Evolutionary conservation across 2,329 filamentous ascomycete genomes (phyloP).

Genomic region (Alternaria tenuissima): DNA sequence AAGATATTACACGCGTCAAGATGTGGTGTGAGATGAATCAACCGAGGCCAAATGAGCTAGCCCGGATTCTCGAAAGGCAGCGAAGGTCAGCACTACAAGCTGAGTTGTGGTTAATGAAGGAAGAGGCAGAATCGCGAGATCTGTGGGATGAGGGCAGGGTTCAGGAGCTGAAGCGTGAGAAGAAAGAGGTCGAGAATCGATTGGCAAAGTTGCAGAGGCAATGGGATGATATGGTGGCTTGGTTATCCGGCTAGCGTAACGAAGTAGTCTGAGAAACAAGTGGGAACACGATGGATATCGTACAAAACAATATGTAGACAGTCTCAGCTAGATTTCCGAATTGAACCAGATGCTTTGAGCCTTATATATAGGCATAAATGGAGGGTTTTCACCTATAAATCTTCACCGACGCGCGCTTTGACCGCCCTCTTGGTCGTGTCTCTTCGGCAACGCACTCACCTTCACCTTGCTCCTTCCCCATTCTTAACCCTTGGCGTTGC

Average conservation of each 20-base stretch:
- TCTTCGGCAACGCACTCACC: neutral
- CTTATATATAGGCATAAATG: neutral
- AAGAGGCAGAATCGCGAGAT: neutral
- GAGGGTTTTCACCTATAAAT: fast-evolving
- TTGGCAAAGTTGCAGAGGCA: neutral
- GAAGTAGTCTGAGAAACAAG: neutral
- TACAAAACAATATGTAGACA: too few species aligned
- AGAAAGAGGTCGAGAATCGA: neutral
- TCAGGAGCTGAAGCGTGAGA: neutral
- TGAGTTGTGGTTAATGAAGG: neutral
- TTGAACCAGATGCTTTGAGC: too few species aligned
- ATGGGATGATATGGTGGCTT: neutral
- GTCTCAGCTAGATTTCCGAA: fast-evolving
- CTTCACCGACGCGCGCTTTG: neutral
- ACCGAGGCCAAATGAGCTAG: neutral
- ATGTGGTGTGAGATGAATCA: neutral
- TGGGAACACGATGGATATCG: neutral
- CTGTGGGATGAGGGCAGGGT: neutral
- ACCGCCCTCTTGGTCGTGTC: neutral
- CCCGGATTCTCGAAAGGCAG: neutral
- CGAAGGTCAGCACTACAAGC: neutral
- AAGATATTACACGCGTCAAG: neutral
- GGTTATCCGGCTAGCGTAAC: neutral
- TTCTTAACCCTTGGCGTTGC: neutral
- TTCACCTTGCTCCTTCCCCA: neutral